Evolutionary conservation across 331 rosid species (phyloP), one percentile per base, ranked within the genome.

Genomic region (Quercus tomentella): DNA sequence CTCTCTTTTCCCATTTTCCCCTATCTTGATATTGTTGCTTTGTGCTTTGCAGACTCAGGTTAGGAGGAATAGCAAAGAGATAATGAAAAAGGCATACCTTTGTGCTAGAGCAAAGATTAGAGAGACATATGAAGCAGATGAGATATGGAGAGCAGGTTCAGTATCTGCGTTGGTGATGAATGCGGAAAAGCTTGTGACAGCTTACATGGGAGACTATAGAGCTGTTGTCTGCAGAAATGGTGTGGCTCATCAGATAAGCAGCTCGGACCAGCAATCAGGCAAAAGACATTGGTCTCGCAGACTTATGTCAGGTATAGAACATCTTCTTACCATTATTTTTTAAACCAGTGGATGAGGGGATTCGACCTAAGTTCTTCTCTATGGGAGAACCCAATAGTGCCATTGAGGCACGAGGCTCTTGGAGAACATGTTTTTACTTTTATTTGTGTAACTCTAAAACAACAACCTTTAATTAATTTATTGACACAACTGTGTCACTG

Each of bases 171-270:
- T 92, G 81, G 87, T 94, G 11, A 89, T 91, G 61, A 83, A 89
- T 67, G 97, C 94, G 37, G 92, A 89, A 72, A 92, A 80, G 81
- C 89, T 94, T 54, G 97, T 92, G 63, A 80, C 88, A 45, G 92
- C 92, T 65, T 86, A 81, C 86, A 90, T 89, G 82, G 98, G 98
- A 55, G 86, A 87, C 60, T 94, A 90, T 35, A 87, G 81, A 82
- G 93, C 91, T 78, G 91, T 94, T 75, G 68, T 94, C 56, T 94
- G 97, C 63, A 92, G 88, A 89, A 79, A 91, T 79, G 98, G 97
- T 55, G 71, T 82, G 5, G 97, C 97, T 81, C 84, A 86, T 84
- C 87, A 85, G 72, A 84, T 81, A 26, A 49, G 79, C 62, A 81
- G 77, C 30, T 85, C 52, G 58, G 33, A 72, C 55, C 77, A 82